These are phyloP conservation scores for Boletellus emodensis DNA, from an alignment of 768 basidiomycete genomes.

Conservation along the genomic window DNA sequence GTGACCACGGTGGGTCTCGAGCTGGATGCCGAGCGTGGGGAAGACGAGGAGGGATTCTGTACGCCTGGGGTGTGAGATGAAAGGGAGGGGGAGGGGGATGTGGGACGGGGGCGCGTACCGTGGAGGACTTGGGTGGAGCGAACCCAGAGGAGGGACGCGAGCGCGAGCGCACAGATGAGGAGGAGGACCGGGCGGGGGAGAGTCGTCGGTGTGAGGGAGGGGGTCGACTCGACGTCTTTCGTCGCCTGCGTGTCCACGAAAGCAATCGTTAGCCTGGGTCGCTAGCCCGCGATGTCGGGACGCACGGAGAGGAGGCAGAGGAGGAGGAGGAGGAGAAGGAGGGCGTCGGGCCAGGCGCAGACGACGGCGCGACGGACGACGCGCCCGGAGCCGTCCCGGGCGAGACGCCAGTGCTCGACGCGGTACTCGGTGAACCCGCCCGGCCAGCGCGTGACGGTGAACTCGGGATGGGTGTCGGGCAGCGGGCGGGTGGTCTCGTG, in stretches of 20 bases:
- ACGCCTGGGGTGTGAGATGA: background rate
- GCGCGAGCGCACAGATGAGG: conserved; percentile 1
- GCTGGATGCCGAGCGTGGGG: conserved; percentile 66
- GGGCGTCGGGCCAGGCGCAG: background rate
- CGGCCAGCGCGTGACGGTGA: conserved; percentile 41
- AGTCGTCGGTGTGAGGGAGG: too few relatives aligned
- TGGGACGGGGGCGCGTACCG: conserved; percentile 32
- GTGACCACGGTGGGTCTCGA: conserved; percentile 66
- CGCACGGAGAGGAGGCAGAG: too few relatives aligned
- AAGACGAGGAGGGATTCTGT: conserved; percentile 71
- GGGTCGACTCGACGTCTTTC: too few relatives aligned
- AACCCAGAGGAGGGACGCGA: conserved; percentile 28
- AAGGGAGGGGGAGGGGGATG: background rate
- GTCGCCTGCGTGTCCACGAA: too few relatives aligned
- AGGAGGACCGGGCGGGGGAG: too few relatives aligned
- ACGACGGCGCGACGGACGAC: conserved; percentile 21
- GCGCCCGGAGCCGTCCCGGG: conserved; percentile 38
- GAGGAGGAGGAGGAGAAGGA: too few relatives aligned
- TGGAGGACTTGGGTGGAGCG: conserved; percentile 45
- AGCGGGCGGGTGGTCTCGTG: conserved; percentile 33
- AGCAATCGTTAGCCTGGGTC: too few relatives aligned
- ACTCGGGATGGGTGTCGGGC: conserved; percentile 45
- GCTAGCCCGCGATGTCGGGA: too few relatives aligned
- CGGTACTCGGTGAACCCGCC: conserved; percentile 55
- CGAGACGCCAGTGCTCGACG: conserved; percentile 49